Percentiles rank a stretch among this genome's conserved stretches.
Conservation (phyloP, 768 basidiomycete species). For the Trametes sanguinea region DNA sequence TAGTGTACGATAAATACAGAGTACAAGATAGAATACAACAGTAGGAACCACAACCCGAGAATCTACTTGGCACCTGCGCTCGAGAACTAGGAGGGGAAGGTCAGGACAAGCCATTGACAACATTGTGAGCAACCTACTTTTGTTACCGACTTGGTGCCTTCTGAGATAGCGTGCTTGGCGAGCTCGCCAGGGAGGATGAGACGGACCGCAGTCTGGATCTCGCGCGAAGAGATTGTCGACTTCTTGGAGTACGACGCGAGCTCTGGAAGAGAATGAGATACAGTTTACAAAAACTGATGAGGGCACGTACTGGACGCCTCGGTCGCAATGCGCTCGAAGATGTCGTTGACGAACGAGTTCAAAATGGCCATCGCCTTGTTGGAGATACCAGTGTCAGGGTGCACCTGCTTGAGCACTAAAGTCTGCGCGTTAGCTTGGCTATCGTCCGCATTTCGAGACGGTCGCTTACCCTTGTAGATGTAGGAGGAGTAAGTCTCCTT, state of each 20-base stretch:
- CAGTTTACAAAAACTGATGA: neutral
- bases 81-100: slow-evolving; percentile 52
- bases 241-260: slow-evolving; percentile 98
- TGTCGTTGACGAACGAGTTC: slow-evolving; percentile 96
- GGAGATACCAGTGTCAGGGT: slow-evolving; percentile 98
- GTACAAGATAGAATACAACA: slow-evolving; percentile 28
- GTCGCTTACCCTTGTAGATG: slow-evolving; percentile 81
- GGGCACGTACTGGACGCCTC: slow-evolving; percentile 79
- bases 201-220: slow-evolving; percentile 96
- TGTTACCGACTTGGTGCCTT: slow-evolving; percentile 92
- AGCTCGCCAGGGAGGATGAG: slow-evolving; percentile 96
- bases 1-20: slow-evolving; percentile 23
- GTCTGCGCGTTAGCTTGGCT: neutral
- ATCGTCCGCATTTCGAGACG: neutral
- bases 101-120: neutral
- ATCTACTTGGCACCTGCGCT: slow-evolving; percentile 68
- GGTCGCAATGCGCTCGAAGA: slow-evolving; percentile 90
- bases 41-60: slow-evolving; percentile 27
- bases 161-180: slow-evolving; percentile 91
- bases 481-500: slow-evolving; percentile 95
- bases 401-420: slow-evolving; percentile 92
- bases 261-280: slow-evolving; percentile 47
- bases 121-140: slow-evolving; percentile 48
- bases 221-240: slow-evolving; percentile 97
- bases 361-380: slow-evolving; percentile 99